These are phyloP conservation scores for Ogataea hybrid DNA, from an alignment of 1,139 yeast species.

Conservation along the genomic window DNA sequence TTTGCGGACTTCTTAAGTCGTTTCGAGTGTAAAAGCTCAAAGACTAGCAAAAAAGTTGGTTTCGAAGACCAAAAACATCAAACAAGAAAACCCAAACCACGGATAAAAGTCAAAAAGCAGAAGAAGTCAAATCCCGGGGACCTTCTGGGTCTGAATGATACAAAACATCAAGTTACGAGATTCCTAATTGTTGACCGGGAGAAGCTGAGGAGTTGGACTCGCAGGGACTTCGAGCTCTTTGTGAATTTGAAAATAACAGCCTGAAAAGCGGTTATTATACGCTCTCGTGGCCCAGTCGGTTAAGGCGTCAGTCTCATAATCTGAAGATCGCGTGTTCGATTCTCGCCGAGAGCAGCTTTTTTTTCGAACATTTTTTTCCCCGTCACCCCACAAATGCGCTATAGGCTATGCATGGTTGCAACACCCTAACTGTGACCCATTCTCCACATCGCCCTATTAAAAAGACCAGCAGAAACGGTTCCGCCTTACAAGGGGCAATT, in stretches of 20 bases:
- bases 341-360: constrained; percentile 25
- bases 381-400: not conserved
- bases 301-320: constrained; percentile 28
- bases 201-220: constrained; percentile 9
- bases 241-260: not conserved
- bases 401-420: not conserved
- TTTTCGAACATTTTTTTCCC: constrained; percentile 1
- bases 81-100: not conserved
- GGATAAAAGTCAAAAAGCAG: not conserved
- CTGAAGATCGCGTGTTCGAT: constrained; percentile 29
- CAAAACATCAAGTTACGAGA: constrained; percentile 3
- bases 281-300: constrained; percentile 28
- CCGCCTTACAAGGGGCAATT: not conserved
- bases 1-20: constrained; percentile 11
- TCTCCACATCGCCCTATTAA: too few species aligned
- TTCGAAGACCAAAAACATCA: constrained; percentile 11
- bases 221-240: constrained; percentile 10
- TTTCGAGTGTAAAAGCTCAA: constrained; percentile 4
- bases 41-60: constrained; percentile 12
- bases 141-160: constrained; percentile 1
- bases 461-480: too few species aligned
- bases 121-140: not conserved
- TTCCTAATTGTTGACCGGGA: constrained; percentile 2
- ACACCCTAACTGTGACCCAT: too few species aligned
- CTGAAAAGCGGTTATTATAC: not conserved